These are phyloP conservation scores for Cystobasidium pallidum DNA, from an alignment of 1,284 basidiomycete species.

Conservation along the genomic window DNA sequence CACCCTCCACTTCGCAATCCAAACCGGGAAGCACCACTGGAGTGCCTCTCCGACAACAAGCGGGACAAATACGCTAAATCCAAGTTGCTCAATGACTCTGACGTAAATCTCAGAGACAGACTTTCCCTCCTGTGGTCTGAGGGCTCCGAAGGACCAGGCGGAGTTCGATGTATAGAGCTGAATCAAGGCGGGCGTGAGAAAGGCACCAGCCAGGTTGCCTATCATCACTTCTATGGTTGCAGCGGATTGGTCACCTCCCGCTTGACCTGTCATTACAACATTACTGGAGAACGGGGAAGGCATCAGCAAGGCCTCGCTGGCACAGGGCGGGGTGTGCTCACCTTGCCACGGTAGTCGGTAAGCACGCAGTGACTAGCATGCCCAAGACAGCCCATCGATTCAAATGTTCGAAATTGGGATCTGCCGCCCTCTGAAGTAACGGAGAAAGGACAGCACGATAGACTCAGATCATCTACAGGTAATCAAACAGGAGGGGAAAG, in stretches of 20 bases:
- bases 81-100: constrained; percentile 53
- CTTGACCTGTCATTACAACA: constrained; percentile 55
- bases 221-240: constrained; percentile 50
- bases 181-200: constrained; percentile 54
- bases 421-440: constrained; percentile 47
- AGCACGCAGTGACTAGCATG: constrained; percentile 52
- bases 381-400: constrained; percentile 52
- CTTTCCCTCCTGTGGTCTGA: constrained; percentile 51
- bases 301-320: no score
- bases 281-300: constrained; percentile 47
- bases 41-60: constrained; percentile 55
- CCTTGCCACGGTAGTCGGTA: constrained; percentile 52
- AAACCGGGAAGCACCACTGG: constrained; percentile 51
- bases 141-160: constrained; percentile 53
- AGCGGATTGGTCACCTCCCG: constrained; percentile 51
- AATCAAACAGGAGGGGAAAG: no score
- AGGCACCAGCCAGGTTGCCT: constrained; percentile 54
- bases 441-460: no score
- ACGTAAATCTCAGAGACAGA: constrained; percentile 53
- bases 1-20: constrained; percentile 50
- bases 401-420: constrained; percentile 49
- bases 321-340: no score
- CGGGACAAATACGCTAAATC: constrained; percentile 53
- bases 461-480: no score
- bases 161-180: constrained; percentile 52